Evolutionary conservation across 2,329 filamentous ascomycete species (phyloP).

Genomic region (Chaetomiaceae sp.): DNA sequence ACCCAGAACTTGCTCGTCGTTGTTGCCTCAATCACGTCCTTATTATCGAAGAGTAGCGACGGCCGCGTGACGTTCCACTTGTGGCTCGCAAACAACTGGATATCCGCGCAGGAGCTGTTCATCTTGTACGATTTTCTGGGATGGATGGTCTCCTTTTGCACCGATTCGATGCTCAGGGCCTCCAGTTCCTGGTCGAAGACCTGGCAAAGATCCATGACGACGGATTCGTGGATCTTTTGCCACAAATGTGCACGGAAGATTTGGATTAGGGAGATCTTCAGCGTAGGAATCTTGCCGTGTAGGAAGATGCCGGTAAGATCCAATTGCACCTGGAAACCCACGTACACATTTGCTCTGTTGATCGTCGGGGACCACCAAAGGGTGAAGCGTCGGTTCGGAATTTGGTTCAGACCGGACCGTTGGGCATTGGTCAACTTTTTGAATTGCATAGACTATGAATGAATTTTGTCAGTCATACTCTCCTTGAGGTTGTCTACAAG

Average conservation of each 20-base stretch:
- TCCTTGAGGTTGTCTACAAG: neutral
- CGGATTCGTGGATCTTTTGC: constrained; percentile 99
- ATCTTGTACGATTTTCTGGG: constrained; percentile 99
- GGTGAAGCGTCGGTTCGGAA: constrained; percentile 96
- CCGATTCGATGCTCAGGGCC: constrained; percentile 90
- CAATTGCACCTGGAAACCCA: constrained; percentile 98
- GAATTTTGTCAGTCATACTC: neutral
- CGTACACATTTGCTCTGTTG: constrained; percentile 94
- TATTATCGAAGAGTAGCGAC: constrained; percentile 90
- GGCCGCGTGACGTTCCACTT: constrained; percentile 98
- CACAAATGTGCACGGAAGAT: constrained; percentile 99
- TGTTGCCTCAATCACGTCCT: constrained; percentile 88
- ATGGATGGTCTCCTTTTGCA: constrained; percentile 98
- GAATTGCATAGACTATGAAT: constrained; percentile 71
- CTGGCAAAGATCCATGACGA: constrained; percentile 98
- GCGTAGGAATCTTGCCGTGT: constrained; percentile 95
- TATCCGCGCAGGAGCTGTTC: constrained; percentile 98
- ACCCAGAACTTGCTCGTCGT: constrained; percentile 99
- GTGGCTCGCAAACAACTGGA: constrained; percentile 92
- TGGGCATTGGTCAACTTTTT: constrained; percentile 99
- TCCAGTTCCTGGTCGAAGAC: constrained; percentile 98
- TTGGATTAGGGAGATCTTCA: constrained; percentile 97
- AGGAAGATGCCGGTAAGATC: constrained; percentile 98
- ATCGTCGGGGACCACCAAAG: constrained; percentile 96
- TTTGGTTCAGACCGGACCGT: constrained; percentile 93